Base-by-base conservation (phyloP, 805 yeast genomes). In the Metschnikowia proteae region DNA sequence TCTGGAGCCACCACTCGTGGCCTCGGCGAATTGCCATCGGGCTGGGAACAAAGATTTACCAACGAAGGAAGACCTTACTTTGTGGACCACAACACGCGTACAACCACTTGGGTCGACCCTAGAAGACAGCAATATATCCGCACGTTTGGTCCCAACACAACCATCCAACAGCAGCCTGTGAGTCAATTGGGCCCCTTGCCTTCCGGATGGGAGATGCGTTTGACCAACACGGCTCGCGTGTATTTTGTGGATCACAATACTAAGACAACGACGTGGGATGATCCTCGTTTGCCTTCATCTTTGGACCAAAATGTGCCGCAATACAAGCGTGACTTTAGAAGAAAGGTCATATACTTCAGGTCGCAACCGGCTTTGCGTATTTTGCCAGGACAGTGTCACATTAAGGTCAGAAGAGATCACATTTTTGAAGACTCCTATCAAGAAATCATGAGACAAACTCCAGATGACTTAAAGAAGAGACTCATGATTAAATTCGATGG, bases 91-190 rank as follows among this genome's bases (percentile, higher is more conserved):
- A 94, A 94, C 68, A 94, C 99, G n/a, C 81, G 99, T 68, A 94
- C 99, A 1, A 94, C 99, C 3, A 94, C 99, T 9, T 94, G 99
- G 99, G 99, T 94, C 41, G 99, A 94, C 68, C 99, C 99, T 56
- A 82, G 99, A 71, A 83, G 99, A 70, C 99, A 94, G 71, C 99
- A 94, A 73, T 94, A 89, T 68, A 94, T 94, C 60, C 86, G 97
- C 66, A 89, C 96, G 53, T 90, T 87, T 67, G 98, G 97, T 27
- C 78, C 91, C 80, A 70, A 82, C 61, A 86, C 96, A 4, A 89
- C 97, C 22, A 89, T 92, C 58, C 97, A 91, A 72, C 98, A 94
- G 61, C 99, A 94, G 74, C 96, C 98, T 29, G 96, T 94, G 9
- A 86, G 96, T 38, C 98, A 95, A 64, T 78, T 94, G 68, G 99